A percentile compares a stretch with the other conserved stretches of the same genome.
Conservation (phyloP, 2,329 filamentous ascomycete species). For the Trichoderma sp. region DNA sequence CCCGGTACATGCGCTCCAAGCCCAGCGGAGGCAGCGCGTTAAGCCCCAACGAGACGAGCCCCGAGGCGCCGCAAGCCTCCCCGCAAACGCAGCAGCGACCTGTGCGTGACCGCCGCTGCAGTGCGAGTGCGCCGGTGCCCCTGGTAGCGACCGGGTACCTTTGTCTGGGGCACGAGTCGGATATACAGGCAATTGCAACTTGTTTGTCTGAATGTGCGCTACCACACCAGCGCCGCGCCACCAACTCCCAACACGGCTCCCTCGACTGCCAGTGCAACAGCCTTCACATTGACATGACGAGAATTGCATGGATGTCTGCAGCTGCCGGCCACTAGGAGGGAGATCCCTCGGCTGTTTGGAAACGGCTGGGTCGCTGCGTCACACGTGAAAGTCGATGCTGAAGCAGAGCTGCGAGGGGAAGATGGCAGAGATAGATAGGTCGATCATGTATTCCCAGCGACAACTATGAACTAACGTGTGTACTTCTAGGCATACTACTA, state of each 20-base stretch:
- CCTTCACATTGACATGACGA: neutral
- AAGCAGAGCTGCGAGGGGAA: neutral
- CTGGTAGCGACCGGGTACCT: neutral
- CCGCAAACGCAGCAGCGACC: constrained; percentile 14
- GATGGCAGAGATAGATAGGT: neutral
- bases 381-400: constrained; percentile 26
- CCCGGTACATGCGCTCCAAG: neutral
- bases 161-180: constrained; percentile 14
- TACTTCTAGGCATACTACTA: neutral
- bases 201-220: neutral
- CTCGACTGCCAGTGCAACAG: neutral
- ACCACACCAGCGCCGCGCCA: neutral
- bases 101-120: neutral
- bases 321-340: constrained; percentile 15
- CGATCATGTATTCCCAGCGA: neutral
- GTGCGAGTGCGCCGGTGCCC: neutral
- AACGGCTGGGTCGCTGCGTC: neutral
- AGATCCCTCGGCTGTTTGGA: constrained; percentile 29
- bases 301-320: constrained; percentile 20
- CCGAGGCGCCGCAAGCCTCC: constrained; percentile 19
- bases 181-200: neutral
- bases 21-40: constrained; percentile 11
- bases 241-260: neutral
- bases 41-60: constrained; percentile 5
- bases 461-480: neutral